Base-by-base conservation (phyloP, 108 stramenopile species). In the Schizochytrium sp. region DNA sequence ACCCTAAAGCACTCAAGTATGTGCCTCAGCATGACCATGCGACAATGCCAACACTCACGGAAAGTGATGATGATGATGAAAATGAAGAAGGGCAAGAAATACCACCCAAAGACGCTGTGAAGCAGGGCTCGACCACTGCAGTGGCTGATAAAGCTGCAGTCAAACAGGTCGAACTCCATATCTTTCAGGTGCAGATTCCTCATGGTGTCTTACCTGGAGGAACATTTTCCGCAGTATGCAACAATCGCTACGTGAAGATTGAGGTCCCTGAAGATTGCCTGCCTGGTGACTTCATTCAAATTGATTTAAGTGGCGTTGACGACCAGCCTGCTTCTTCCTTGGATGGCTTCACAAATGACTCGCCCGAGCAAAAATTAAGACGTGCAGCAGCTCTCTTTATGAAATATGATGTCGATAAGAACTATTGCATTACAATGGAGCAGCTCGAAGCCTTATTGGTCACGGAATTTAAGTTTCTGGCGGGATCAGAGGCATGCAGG, bases 111-210 rank as follows among this genome's bases (percentile, higher is more conserved):
- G 61, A n/a, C 15, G 10, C 64, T 38, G 64, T 69, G 12, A 7
- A 44, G 10, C 64, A 69, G 28, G 64, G 40, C 42, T 28, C 28
- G 28, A 28, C 28, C 28, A 28, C 28, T 28, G 28, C 28, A 28
- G 28, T 28, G 28, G 28, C 28, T 28, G 28, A 28, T 28, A 28
- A 28, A 28, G 28, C 28, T 38, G 10, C 64, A 10, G 64, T 69
- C 5, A 7, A 44, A 8, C 64, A 69, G 28, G 64, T 69, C 42
- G 5, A 69, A 44, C 42, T 44, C 76, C 49, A 83, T 28, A 83
- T 83, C 13, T 83, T 83, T 28, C 76, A 83, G 76, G 53, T 83
- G 50, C 47, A 55, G 47, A 53, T 83, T 46, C 76, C 76, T n/a
- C 50, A 83, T 28, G 76, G 76, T n/a, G 76, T 83, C 0, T n/a